phyloP scores from a whole-genome alignment of 805 yeast species.

The Monosporozyma aerobia region DNA sequence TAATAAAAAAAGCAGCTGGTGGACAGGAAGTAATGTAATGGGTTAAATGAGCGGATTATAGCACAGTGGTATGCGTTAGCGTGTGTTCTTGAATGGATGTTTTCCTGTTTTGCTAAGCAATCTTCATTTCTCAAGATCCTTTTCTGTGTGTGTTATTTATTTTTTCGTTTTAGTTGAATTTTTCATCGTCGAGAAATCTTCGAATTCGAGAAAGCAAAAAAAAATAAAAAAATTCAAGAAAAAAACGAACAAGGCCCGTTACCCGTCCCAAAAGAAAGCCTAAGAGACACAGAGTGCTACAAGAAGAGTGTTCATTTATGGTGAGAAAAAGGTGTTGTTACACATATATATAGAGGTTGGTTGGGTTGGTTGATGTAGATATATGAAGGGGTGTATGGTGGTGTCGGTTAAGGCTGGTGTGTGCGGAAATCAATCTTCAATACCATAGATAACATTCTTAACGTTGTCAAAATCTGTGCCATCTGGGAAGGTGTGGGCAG shows the following conservation, averaged over 20 bases:
- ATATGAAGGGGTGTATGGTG: background rate
- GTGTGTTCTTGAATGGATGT: background rate
- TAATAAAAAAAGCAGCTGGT: background rate
- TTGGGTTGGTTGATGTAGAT: background rate
- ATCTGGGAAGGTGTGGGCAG: conserved; percentile 28
- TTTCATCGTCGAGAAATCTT: conserved; percentile 1
- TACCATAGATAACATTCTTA: conserved; percentile 47
- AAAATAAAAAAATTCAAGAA: background rate
- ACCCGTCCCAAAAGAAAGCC: background rate
- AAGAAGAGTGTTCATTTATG: background rate
- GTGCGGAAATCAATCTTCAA: conserved; percentile 12
- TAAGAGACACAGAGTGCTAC: too few species aligned
- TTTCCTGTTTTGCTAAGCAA: background rate
- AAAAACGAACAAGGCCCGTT: background rate
- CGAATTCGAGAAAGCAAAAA: background rate
- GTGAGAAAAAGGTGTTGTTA: background rate
- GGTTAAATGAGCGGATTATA: background rate
- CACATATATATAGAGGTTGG: background rate
- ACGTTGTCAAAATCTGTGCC: conserved; percentile 33
- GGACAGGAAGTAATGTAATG: background rate
- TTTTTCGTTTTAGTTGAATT: background rate
- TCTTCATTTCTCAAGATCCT: background rate
- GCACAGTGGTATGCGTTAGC: background rate
- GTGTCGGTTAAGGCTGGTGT: background rate
- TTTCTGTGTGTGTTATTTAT: background rate